A percentile compares a stretch with the other conserved stretches of the same genome.
phyloP scores from a whole-genome alignment of 2,329 filamentous ascomycete species.

The Hymenotorrendiella dingleyae region DNA sequence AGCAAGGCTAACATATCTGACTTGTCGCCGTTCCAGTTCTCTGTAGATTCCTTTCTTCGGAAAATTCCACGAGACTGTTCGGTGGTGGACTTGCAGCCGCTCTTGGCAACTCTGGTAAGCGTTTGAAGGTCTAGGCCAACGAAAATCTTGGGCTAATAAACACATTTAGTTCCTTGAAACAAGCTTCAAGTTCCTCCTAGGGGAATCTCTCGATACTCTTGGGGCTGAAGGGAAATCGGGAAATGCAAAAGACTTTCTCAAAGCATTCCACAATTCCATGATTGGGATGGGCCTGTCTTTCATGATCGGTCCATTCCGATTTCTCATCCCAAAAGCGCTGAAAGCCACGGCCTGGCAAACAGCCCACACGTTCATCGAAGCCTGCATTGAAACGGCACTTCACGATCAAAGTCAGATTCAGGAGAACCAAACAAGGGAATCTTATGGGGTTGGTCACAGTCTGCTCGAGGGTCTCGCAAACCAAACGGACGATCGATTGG shows the following conservation, averaged over 20 bases:
- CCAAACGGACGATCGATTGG: not conserved
- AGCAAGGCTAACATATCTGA: not conserved
- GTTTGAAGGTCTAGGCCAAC: too few relatives aligned
- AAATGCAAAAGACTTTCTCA: not conserved
- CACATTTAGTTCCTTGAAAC: not conserved
- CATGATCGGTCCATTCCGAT: not conserved
- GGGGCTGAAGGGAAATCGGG: not conserved
- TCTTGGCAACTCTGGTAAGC: not conserved
- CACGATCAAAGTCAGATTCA: not conserved
- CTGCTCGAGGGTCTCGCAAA: not conserved
- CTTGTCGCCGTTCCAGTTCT: not conserved
- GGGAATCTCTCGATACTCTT: slow-evolving; percentile 25
- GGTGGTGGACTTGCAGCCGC: not conserved
- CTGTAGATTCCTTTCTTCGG: not conserved
- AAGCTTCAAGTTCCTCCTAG: slow-evolving; percentile 1
- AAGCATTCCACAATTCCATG: not conserved
- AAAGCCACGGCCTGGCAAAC: not conserved
- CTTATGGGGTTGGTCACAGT: too few relatives aligned
- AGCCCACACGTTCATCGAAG: not conserved
- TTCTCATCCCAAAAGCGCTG: not conserved
- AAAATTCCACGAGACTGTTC: not conserved
- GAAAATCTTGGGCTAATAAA: not conserved
- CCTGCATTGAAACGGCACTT: not conserved
- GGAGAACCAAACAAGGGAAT: not conserved
- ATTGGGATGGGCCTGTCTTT: not conserved